These are phyloP conservation scores for Barnettozyma wickerhamii DNA, from an alignment of 805 yeast species.

Conservation along the genomic window DNA sequence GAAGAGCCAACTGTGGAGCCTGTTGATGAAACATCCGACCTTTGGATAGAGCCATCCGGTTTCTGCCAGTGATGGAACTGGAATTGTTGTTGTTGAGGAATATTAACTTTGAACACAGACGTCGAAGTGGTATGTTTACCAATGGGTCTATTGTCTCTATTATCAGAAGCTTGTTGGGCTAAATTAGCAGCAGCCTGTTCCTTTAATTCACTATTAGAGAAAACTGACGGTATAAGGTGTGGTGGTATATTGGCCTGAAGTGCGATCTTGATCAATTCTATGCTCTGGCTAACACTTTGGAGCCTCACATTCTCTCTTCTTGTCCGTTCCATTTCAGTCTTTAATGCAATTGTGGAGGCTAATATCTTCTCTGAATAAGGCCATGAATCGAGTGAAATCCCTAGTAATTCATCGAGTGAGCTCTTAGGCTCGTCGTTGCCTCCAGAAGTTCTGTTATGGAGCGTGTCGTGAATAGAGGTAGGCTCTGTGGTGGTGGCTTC, in stretches of 20 bases:
- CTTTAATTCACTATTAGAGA: constrained; percentile 15
- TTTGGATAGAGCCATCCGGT: constrained; percentile 15
- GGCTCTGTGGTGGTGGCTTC: not conserved
- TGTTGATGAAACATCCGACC: constrained; percentile 5
- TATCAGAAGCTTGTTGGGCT: not conserved
- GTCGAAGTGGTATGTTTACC: constrained; percentile 11
- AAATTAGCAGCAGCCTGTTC: too few relatives aligned
- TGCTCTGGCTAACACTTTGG: constrained; percentile 28
- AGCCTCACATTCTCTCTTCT: constrained; percentile 32
- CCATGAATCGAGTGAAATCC: constrained; percentile 22
- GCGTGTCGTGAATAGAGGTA: not conserved
- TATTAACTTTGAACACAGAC: constrained; percentile 25
- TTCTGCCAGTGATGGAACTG: constrained; percentile 29
- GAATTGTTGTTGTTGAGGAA: constrained; percentile 25
- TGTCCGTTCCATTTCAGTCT: constrained; percentile 38
- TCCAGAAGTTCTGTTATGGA: not conserved
- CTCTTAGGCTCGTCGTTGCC: not conserved
- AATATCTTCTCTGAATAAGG: constrained; percentile 36
- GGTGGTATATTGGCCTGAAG: constrained; percentile 31
- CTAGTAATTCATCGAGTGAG: constrained; percentile 6
- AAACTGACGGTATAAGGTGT: constrained; percentile 34
- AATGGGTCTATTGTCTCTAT: not conserved
- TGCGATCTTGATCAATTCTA: constrained; percentile 35
- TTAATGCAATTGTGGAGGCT: constrained; percentile 30
- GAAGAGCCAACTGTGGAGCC: constrained; percentile 8